Evolutionary conservation across 2,329 filamentous ascomycete genomes (phyloP).

Genomic region (Cladosporium halotolerans): DNA sequence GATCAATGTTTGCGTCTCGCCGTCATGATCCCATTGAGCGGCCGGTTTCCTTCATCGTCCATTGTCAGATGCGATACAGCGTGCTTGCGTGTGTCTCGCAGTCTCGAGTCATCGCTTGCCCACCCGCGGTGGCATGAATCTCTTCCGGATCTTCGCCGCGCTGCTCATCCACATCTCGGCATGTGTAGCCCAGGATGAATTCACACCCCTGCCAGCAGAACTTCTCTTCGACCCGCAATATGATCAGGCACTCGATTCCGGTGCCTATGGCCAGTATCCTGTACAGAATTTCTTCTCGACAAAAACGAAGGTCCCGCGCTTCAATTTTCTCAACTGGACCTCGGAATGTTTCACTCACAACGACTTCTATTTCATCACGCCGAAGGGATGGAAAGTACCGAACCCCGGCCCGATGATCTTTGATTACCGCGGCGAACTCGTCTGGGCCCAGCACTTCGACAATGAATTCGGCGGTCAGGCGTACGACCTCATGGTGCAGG

Average conservation of each 20-base stretch:
- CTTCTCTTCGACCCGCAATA: conserved; percentile 6
- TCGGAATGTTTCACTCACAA: conserved; percentile 21
- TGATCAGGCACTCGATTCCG: conserved; percentile 19
- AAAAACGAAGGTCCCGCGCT: conserved; percentile 20
- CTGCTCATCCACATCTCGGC: conserved; percentile 8
- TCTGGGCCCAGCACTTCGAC: conserved; percentile 28
- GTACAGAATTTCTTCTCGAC: conserved; percentile 20
- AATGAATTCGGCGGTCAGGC: conserved; percentile 30
- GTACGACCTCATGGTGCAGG: conserved; percentile 32
- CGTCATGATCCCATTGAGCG: no score
- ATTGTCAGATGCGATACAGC: conserved; percentile 1
- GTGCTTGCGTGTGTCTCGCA: conserved; percentile 20
- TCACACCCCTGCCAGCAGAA: not conserved
- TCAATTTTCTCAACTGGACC: conserved; percentile 25
- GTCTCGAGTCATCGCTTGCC: conserved; percentile 19
- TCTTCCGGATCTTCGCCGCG: conserved; percentile 10
- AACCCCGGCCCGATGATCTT: conserved; percentile 30
- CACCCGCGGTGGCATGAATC: conserved; percentile 12
- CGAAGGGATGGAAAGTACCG: conserved; percentile 25
- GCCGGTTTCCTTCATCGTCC: not conserved
- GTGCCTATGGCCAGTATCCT: conserved; percentile 26
- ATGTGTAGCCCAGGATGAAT: conserved; percentile 8
- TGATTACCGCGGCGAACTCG: conserved; percentile 24
- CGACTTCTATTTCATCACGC: conserved; percentile 28
- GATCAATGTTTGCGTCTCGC: not conserved